Percentiles rank a stretch among this genome's conserved stretches.
Evolutionary conservation across 768 basidiomycete species (phyloP).

Genomic region (Boletus vermiculosoides): DNA sequence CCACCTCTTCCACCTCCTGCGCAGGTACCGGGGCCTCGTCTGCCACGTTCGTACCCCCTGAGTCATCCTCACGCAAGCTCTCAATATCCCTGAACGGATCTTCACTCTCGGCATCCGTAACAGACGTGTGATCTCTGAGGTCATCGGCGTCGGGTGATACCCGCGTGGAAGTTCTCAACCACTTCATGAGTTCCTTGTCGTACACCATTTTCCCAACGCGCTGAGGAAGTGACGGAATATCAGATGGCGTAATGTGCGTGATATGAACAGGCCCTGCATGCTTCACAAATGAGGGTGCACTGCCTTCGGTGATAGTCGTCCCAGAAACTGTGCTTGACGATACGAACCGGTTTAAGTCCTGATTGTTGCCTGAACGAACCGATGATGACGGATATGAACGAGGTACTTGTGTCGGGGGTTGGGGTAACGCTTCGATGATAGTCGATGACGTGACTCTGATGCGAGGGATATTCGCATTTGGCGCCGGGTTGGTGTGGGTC

Average conservation of each 20-base stretch:
- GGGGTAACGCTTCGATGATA: constrained; percentile 26
- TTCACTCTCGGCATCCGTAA: constrained; percentile 57
- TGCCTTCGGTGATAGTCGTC: constrained; percentile 68
- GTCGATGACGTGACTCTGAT: constrained; percentile 32
- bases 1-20: constrained; percentile 12
- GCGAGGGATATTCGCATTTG: constrained; percentile 20
- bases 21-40: constrained; percentile 6
- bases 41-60: constrained; percentile 23
- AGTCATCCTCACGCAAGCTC: constrained; percentile 69
- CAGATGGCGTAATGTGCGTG: constrained; percentile 76
- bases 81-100: constrained; percentile 94
- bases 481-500: constrained; percentile 2
- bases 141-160: constrained; percentile 32
- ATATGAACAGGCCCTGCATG: constrained; percentile 78
- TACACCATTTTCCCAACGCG: constrained; percentile 86
- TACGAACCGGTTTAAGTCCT: constrained; percentile 85
- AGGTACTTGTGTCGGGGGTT: constrained; percentile 33
- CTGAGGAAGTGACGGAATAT: constrained; percentile 73
- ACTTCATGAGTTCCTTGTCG: constrained; percentile 79
- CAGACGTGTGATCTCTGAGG: constrained; percentile 29
- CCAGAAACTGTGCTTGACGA: constrained; percentile 83
- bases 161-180: constrained; percentile 65
- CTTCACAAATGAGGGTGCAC: constrained; percentile 82
- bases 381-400: constrained; percentile 51
- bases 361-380: constrained; percentile 50